Conservation (phyloP, 2,329 filamentous ascomycete genomes). For the Pseudogymnoascus sp. region DNA sequence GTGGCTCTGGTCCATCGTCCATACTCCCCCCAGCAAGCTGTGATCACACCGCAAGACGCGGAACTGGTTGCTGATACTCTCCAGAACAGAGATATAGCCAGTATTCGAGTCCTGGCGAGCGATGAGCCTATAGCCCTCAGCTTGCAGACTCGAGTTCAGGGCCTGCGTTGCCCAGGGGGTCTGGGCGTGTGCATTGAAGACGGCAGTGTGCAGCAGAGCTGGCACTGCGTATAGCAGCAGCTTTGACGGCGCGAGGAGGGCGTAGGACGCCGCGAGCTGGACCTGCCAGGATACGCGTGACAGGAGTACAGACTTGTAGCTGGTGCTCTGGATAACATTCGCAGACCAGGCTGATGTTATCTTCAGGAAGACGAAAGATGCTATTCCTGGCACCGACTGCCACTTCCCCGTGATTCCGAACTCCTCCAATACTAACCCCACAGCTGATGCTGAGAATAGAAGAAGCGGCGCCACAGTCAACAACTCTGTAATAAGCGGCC, state of each 20-base stretch:
- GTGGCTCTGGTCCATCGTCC: slow-evolving; percentile 61
- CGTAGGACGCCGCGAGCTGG: slow-evolving; percentile 57
- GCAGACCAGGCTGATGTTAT: slow-evolving; percentile 30
- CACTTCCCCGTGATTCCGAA: slow-evolving; percentile 43
- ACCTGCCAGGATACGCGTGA: slow-evolving; percentile 69
- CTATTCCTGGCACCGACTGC: slow-evolving; percentile 49
- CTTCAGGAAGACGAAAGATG: slow-evolving; percentile 60
- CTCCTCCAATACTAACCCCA: slow-evolving; percentile 58
- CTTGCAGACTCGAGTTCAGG: slow-evolving; percentile 60
- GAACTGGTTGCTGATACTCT: slow-evolving; percentile 65
- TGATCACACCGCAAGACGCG: slow-evolving; percentile 88
- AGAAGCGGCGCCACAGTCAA: slow-evolving; percentile 67
- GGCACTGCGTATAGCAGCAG: slow-evolving; percentile 62
- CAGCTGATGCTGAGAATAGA: slow-evolving; percentile 55
- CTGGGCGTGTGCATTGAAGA: slow-evolving; percentile 68
- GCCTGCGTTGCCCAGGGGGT: slow-evolving; percentile 51
- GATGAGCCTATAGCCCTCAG: slow-evolving; percentile 66
- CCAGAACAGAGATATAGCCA: slow-evolving; percentile 85
- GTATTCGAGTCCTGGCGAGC: slow-evolving; percentile 81
- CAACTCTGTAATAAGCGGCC: slow-evolving; percentile 68
- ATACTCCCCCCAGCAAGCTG: slow-evolving; percentile 87
- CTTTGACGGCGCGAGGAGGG: slow-evolving; percentile 61
- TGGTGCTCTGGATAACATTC: slow-evolving; percentile 39
- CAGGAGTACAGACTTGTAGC: slow-evolving; percentile 58
- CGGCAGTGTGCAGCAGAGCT: slow-evolving; percentile 62